These are phyloP conservation scores for Mucor lusitanicus DNA, from an alignment of 371 early-diverging fungal species.

Conservation along the genomic window DNA sequence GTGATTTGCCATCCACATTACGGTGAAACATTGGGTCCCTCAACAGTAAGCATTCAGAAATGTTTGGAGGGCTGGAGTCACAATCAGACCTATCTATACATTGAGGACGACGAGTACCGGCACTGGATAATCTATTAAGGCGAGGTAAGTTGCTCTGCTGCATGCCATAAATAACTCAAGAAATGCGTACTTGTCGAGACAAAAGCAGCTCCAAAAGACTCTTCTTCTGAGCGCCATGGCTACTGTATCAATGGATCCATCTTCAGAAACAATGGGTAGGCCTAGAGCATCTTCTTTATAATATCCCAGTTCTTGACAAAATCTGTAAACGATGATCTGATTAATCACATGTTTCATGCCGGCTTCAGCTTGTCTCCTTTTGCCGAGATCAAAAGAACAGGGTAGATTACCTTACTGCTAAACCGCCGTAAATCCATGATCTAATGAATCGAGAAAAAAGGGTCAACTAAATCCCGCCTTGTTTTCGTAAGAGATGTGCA, in stretches of 20 bases:
- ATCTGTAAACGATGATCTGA: constrained; percentile 25
- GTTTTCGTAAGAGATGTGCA: background rate
- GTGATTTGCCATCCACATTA: constrained; percentile 23
- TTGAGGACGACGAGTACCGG: constrained; percentile 61
- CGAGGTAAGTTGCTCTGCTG: background rate
- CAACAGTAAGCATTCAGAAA: constrained; percentile 48
- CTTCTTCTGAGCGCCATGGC: constrained; percentile 56
- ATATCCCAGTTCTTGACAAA: constrained; percentile 59
- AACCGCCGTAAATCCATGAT: constrained; percentile 70
- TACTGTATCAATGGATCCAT: constrained; percentile 48
- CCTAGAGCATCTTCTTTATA: constrained; percentile 56
- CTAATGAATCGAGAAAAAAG: constrained; percentile 19
- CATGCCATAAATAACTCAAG: background rate
- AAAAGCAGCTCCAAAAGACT: constrained; percentile 61
- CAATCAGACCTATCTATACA: constrained; percentile 57
- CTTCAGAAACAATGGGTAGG: constrained; percentile 33
- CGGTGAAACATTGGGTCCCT: constrained; percentile 28
- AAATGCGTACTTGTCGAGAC: constrained; percentile 41
- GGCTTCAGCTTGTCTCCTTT: too few relatives aligned
- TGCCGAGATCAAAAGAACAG: too few relatives aligned
- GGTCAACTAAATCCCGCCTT: constrained; percentile 3
- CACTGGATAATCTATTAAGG: constrained; percentile 34
- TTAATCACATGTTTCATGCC: background rate
- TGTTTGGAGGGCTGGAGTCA: constrained; percentile 50
- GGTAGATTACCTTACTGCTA: constrained; percentile 47